Base-by-base conservation (phyloP, 208 protist genomes). In the Wallacemonas rigidus region DNA sequence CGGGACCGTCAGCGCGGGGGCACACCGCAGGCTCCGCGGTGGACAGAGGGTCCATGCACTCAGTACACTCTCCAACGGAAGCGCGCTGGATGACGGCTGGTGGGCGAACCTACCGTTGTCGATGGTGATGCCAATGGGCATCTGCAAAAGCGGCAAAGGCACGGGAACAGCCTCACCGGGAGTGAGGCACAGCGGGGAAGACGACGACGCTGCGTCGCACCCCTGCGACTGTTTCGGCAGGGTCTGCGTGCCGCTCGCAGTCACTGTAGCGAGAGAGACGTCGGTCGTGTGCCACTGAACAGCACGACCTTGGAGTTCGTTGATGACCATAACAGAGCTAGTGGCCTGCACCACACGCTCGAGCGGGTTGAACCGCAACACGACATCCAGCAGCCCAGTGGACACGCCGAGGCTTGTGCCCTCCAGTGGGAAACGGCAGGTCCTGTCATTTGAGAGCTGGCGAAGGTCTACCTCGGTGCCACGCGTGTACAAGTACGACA, bases 331-430 rank as follows among this genome's bases (percentile, higher is more conserved):
- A 3, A 89, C 75, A 48, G 75, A 74, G 1, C 71, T 86, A 4
- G 84, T 89, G 26, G 86, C 65, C 35, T 69, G 53, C 7, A 89
- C 67, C 26, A 80, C 60, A 3, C 78, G 83, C 45, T 74, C 38
- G 38, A 45, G 35, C 61, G 77, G 76, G 69, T 88, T 69, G 36
- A 89, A 61, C 8, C 80, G 80, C 55, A 89, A 57, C 35, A 86
- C 80, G 9, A 61, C 75, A 55, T 89, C 80, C 38, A 83, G 54
- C 11, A 74, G 54, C 51, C 83, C 80, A 50, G 58, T 67, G 48
- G 76, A 72, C 6, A 38, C 47, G n/a, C 61, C 62, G 35, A 45
- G 7, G n/a, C n/a, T 5, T 3, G 60, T 53, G 14, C 60, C 60
- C 50, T 65, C 7, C 35, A 89, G 40, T 48, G 71, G 61, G 61